A percentile compares a stretch with the other conserved stretches of the same genome.
Evolutionary conservation across 805 yeast genomes (phyloP).

Genomic region (Debaryomyces tyrocola): DNA sequence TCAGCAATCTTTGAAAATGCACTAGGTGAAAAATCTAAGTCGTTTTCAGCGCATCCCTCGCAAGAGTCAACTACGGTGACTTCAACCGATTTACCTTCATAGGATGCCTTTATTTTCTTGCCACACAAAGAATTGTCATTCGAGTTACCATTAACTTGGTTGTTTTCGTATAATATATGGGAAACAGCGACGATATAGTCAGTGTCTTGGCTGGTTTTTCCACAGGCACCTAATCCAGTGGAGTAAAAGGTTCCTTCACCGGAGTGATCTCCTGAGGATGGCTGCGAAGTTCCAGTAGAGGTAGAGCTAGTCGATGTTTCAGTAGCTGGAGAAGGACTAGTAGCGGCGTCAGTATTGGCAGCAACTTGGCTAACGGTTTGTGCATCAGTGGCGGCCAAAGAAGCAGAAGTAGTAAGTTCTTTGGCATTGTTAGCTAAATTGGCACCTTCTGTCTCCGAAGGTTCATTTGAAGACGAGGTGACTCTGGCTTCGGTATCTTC

Average conservation of each 20-base stretch:
- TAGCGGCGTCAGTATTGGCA: slow-evolving; percentile 5
- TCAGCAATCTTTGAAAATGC: slow-evolving; percentile 56
- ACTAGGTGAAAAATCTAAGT: slow-evolving; percentile 60
- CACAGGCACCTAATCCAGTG: slow-evolving; percentile 57
- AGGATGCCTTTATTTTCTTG: slow-evolving; percentile 45
- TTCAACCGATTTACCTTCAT: slow-evolving; percentile 50
- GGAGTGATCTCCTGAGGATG: slow-evolving; percentile 16
- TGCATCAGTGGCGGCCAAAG: slow-evolving; percentile 8
- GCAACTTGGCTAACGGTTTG: slow-evolving; percentile 4
- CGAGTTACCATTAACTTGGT: slow-evolving; percentile 33
- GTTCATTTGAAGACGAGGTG: slow-evolving; percentile 6
- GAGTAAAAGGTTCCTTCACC: slow-evolving; percentile 54
- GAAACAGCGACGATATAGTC: slow-evolving; percentile 58
- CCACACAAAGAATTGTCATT: slow-evolving; percentile 55
- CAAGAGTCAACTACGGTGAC: slow-evolving; percentile 62
- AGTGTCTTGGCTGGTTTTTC: slow-evolving; percentile 41
- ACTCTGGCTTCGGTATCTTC: slow-evolving; percentile 10
- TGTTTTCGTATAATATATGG: slow-evolving; percentile 36
- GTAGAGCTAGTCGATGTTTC: slow-evolving; percentile 11
- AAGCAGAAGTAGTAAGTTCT: slow-evolving; percentile 9
- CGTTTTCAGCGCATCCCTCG: slow-evolving; percentile 50
- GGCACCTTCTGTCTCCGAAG: background rate
- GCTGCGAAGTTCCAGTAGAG: slow-evolving; percentile 13
- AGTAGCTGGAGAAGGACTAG: slow-evolving; percentile 11
- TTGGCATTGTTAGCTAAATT: slow-evolving; percentile 1